These are phyloP conservation scores for Mortierella sp. DNA, from an alignment of 371 early-diverging fungal genomes.

Conservation along the genomic window DNA sequence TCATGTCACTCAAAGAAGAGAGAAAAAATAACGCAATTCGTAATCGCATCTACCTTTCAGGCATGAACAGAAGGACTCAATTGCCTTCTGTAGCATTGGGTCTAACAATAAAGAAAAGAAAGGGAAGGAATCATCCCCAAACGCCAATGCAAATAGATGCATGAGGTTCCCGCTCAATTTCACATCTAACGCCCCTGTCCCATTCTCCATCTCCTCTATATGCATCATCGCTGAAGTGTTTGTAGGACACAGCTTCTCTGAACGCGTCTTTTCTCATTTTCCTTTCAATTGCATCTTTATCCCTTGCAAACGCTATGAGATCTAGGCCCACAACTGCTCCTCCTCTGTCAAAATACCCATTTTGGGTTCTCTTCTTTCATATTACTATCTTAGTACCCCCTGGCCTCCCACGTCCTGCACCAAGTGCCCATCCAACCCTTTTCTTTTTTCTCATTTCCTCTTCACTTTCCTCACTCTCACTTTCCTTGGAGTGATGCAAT, in stretches of 20 bases:
- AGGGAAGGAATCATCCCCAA: not conserved
- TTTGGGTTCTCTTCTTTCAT: not conserved
- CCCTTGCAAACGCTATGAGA: not conserved
- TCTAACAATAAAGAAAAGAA: not conserved
- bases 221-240: not conserved
- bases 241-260: not conserved
- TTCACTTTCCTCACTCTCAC: not conserved
- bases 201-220: not conserved
- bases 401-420: too few species aligned
- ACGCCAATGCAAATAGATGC: not conserved
- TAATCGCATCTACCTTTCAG: not conserved
- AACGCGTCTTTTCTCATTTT: not conserved
- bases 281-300: not conserved
- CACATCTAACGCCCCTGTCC: too few species aligned
- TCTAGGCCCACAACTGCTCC: not conserved
- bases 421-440: not conserved
- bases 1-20: not conserved
- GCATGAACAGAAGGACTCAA: not conserved
- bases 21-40: not conserved
- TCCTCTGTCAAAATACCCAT: not conserved
- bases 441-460: not conserved
- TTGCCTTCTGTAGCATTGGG: not conserved
- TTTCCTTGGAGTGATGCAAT: not conserved
- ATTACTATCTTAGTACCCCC: too few species aligned
- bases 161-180: not conserved